Evolutionary conservation across 371 early-diverging fungal species (phyloP).

Genomic region (Lichtheimia ramosa): DNA sequence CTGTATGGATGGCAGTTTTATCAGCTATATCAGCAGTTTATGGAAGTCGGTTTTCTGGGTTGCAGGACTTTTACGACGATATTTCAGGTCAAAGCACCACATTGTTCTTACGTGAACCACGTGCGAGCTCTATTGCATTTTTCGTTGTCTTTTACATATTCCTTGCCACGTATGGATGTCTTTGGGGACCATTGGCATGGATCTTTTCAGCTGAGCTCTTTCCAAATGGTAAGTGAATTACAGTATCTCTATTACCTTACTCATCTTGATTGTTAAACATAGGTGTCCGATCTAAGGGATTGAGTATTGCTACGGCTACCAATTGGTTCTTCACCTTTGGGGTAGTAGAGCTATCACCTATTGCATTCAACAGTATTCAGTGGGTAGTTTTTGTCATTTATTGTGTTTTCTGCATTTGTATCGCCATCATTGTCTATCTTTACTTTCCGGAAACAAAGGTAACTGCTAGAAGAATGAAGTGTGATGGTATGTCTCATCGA

Average conservation of each 20-base stretch:
- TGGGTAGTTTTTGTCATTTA: conserved; percentile 70
- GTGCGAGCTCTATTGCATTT: conserved; percentile 50
- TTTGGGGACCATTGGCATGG: conserved; percentile 58
- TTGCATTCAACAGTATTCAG: conserved; percentile 57
- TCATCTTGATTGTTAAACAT: not conserved
- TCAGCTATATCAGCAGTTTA: conserved; percentile 37
- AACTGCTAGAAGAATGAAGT: not conserved
- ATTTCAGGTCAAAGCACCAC: not conserved
- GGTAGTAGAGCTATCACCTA: conserved; percentile 63
- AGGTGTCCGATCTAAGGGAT: conserved; percentile 78
- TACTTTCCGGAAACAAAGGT: conserved; percentile 87
- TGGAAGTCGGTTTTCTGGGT: conserved; percentile 27
- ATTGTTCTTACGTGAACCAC: not conserved
- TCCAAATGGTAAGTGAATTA: conserved; percentile 50
- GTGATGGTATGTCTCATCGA: not conserved
- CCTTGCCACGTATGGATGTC: conserved; percentile 75
- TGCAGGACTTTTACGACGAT: not conserved
- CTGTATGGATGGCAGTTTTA: conserved; percentile 46
- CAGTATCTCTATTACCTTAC: not conserved
- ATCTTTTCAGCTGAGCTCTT: conserved; percentile 82
- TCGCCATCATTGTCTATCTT: conserved; percentile 59
- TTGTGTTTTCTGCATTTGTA: conserved; percentile 55
- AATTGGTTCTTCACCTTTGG: conserved; percentile 87
- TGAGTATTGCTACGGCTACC: conserved; percentile 81
- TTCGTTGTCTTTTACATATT: conserved; percentile 72